phyloP scores from a whole-genome alignment of 139 green algal genomes.

The Limnomonas spitsbergensis region DNA sequence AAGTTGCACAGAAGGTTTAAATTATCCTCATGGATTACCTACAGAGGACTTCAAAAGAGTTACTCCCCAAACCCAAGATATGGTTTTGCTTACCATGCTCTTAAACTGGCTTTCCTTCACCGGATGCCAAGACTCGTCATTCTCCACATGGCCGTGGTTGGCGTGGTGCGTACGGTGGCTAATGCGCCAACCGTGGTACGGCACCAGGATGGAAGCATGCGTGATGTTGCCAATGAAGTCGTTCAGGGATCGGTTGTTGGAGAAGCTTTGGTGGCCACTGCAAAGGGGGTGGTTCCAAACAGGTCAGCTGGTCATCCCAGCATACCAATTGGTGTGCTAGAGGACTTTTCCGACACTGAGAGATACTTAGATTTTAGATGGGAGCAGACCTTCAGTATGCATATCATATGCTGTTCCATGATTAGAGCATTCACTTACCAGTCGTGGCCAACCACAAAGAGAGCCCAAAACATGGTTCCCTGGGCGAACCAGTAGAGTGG shows the following conservation, averaged over 20 bases:
- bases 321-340: no score
- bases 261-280: slow-evolving; percentile 86
- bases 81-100: slow-evolving; percentile 12
- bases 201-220: slow-evolving; percentile 91
- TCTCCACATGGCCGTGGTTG: slow-evolving; percentile 95
- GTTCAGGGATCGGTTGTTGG: slow-evolving; percentile 86
- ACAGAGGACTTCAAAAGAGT: no score
- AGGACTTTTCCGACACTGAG: no score
- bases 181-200: slow-evolving; percentile 94
- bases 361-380: no score
- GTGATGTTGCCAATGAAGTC: slow-evolving; percentile 88
- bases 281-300: no score
- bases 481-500: slow-evolving; percentile 93
- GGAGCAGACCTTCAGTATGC: no score
- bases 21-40: no score
- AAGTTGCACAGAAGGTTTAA: no score
- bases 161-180: slow-evolving; percentile 88
- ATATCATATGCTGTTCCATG: no score
- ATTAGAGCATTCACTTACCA: slow-evolving; percentile 60
- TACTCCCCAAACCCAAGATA: no score
- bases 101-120: slow-evolving; percentile 49
- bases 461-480: slow-evolving; percentile 97
- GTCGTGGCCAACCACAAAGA: slow-evolving; percentile 95
- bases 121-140: slow-evolving; percentile 93
- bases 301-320: no score